These are phyloP conservation scores for Pleurotus giganteus DNA, from an alignment of 768 basidiomycete genomes.

Conservation along the genomic window DNA sequence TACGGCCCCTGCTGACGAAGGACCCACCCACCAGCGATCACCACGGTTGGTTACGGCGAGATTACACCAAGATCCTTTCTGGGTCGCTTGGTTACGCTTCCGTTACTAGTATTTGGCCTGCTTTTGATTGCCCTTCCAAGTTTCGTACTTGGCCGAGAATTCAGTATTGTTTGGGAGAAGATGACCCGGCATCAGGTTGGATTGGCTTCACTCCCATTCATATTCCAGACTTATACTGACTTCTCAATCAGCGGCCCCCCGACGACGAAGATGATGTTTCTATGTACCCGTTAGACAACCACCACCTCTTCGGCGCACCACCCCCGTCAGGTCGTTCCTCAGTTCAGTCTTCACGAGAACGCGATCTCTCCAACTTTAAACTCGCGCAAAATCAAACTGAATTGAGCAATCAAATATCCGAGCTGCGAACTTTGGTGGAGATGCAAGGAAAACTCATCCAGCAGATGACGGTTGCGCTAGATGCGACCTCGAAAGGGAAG, in stretches of 20 bases:
- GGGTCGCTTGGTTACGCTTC: constrained; percentile 83
- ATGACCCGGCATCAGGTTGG: constrained; percentile 58
- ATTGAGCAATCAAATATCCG: constrained; percentile 61
- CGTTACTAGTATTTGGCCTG: constrained; percentile 83
- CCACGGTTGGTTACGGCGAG: constrained; percentile 90
- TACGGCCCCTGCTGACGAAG: constrained; percentile 6
- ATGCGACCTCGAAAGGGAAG: constrained; percentile 23
- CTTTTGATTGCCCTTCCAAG: constrained; percentile 87
- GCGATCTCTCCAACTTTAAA: constrained; percentile 56
- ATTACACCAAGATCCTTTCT: constrained; percentile 86
- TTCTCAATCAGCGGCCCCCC: constrained; percentile 9
- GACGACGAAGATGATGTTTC: constrained; percentile 15
- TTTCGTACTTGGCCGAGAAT: constrained; percentile 90
- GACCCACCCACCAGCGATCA: constrained; percentile 64
- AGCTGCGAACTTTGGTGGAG: constrained; percentile 55
- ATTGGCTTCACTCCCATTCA: neutral
- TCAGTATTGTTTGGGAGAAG: constrained; percentile 85
- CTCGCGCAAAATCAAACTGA: constrained; percentile 66
- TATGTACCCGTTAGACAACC: constrained; percentile 14
- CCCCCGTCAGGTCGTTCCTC: constrained; percentile 8
- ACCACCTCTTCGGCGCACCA: constrained; percentile 14
- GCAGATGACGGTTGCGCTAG: constrained; percentile 31
- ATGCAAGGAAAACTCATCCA: constrained; percentile 53
- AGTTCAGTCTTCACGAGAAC: constrained; percentile 5
- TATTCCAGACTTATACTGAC: neutral